A percentile compares a stretch with the other conserved stretches of the same genome.
These are phyloP conservation scores for Coemansia umbellata DNA, from an alignment of 192 early-diverging fungal species.

Conservation along the genomic window DNA sequence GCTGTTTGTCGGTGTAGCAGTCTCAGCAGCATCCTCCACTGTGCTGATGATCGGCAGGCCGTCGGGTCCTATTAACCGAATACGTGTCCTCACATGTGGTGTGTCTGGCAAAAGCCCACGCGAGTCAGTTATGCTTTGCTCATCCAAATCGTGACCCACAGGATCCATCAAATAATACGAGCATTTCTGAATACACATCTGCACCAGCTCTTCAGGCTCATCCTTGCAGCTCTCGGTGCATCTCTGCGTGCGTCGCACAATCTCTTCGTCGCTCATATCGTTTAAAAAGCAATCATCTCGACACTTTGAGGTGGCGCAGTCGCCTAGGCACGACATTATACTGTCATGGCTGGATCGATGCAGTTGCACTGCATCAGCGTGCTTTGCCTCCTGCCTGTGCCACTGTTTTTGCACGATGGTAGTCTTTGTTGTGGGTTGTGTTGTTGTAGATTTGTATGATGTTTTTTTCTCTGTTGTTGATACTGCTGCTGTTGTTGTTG, in stretches of 20 bases:
- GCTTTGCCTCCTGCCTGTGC: background rate
- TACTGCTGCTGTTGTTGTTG: background rate
- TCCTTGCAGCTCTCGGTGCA: constrained; percentile 36
- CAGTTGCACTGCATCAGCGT: background rate
- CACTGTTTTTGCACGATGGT: no score
- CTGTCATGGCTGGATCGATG: background rate
- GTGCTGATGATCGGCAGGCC: constrained; percentile 30
- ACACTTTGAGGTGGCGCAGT: constrained; percentile 1
- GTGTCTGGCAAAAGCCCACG: constrained; percentile 21
- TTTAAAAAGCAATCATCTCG: constrained; percentile 3
- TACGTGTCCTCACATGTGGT: constrained; percentile 23
- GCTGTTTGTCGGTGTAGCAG: background rate
- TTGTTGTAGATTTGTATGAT: background rate
- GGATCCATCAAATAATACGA: constrained; percentile 41
- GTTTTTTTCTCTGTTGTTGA: background rate
- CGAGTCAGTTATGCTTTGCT: constrained; percentile 1
- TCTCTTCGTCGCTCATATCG: constrained; percentile 16
- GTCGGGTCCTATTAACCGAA: constrained; percentile 46
- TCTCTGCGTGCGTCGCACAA: constrained; percentile 37
- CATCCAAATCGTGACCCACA: constrained; percentile 6
- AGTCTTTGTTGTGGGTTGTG: background rate
- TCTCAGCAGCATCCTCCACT: background rate
- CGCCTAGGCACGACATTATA: background rate
- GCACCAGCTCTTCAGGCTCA: constrained; percentile 29
- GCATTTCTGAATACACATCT: constrained; percentile 48